Conservation (phyloP, 179 eudicot genomes). For the Patellifolia procumbens region DNA sequence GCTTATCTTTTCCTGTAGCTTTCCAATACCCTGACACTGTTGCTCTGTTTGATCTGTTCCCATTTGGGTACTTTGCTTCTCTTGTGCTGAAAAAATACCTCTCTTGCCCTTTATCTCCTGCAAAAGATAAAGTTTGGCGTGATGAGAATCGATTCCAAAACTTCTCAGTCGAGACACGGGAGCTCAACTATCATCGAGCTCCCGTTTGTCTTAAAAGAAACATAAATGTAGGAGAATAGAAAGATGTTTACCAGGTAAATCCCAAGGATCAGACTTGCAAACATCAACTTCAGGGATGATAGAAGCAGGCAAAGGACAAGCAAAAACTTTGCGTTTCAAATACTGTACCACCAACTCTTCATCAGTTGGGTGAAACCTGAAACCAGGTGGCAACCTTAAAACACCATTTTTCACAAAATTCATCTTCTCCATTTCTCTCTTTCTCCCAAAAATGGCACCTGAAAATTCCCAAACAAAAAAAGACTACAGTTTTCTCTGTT, state of each 20-base stretch:
- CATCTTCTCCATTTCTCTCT: slow-evolving; percentile 47
- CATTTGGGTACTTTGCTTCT: slow-evolving; percentile 92
- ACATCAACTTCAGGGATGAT: slow-evolving; percentile 77
- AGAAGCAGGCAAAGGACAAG: slow-evolving; percentile 79
- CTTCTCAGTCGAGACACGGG: too few relatives aligned
- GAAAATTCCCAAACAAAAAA: too few relatives aligned
- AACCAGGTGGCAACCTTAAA: slow-evolving; percentile 76
- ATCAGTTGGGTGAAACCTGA: slow-evolving; percentile 88
- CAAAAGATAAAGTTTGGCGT: not conserved
- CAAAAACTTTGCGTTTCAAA: slow-evolving; percentile 61
- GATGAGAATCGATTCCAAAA: too few relatives aligned
- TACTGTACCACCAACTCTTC: slow-evolving; percentile 83
- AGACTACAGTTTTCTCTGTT: too few relatives aligned
- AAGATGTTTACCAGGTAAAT: slow-evolving; percentile 63
- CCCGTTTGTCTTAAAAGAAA: too few relatives aligned
- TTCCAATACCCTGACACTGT: slow-evolving; percentile 94
- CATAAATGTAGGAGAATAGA: not conserved
- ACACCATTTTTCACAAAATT: slow-evolving; percentile 69
- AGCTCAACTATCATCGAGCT: too few relatives aligned
- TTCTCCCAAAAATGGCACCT: too few relatives aligned
- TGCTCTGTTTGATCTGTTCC: slow-evolving; percentile 89
- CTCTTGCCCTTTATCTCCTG: slow-evolving; percentile 72
- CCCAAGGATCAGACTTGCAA: slow-evolving; percentile 87
- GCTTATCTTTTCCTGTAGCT: slow-evolving; percentile 88
- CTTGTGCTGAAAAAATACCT: slow-evolving; percentile 89